These are phyloP conservation scores for Trametes villosa DNA, from an alignment of 768 basidiomycete species.

Conservation along the genomic window DNA sequence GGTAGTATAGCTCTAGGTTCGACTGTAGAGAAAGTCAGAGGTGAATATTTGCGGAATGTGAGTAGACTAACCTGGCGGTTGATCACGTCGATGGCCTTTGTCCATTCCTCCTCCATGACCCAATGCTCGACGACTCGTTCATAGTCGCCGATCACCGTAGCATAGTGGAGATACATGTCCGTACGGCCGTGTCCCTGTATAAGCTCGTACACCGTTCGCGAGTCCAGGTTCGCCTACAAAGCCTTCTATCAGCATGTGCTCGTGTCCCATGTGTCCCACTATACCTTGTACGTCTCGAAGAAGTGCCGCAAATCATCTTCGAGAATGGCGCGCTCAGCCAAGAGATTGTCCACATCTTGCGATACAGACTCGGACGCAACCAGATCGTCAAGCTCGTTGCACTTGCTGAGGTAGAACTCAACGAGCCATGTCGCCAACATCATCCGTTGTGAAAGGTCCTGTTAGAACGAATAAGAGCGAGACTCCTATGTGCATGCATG, in stretches of 20 bases:
- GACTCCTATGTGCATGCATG: not conserved
- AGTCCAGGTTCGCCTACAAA: constrained; percentile 80
- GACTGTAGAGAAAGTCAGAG: constrained; percentile 48
- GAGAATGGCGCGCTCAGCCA: constrained; percentile 76
- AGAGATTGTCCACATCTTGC: constrained; percentile 83
- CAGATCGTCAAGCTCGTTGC: constrained; percentile 93
- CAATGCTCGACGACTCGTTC: constrained; percentile 89
- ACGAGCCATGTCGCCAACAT: constrained; percentile 98
- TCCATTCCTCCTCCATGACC: constrained; percentile 92
- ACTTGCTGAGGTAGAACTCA: constrained; percentile 96
- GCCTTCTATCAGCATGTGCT: not conserved
- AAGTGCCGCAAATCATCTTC: constrained; percentile 95
- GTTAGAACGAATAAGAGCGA: not conserved
- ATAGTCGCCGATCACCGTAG: constrained; percentile 78
- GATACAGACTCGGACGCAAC: constrained; percentile 84
- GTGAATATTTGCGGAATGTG: not conserved
- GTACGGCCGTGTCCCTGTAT: constrained; percentile 92
- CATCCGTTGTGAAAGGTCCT: constrained; percentile 95
- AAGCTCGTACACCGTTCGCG: constrained; percentile 86
- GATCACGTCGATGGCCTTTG: constrained; percentile 86
- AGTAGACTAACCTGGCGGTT: constrained; percentile 72
- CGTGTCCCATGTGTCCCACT: constrained; percentile 2
- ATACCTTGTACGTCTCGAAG: constrained; percentile 91
- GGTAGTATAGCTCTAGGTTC: constrained; percentile 90
- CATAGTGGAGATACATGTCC: constrained; percentile 91